Base-by-base conservation (phyloP, 2,329 filamentous ascomycete species). In the Trematosphaeria pertusa region DNA sequence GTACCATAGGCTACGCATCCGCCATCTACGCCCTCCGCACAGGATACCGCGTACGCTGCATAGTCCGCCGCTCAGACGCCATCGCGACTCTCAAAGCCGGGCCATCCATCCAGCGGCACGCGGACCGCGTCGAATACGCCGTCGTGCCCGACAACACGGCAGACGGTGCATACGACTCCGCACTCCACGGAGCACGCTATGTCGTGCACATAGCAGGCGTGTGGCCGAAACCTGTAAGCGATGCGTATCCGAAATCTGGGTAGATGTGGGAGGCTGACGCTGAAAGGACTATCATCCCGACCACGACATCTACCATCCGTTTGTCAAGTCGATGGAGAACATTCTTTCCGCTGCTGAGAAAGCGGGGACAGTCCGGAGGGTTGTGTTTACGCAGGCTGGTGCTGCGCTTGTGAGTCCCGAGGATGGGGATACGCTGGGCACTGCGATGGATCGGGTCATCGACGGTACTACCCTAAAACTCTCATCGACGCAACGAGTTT, bases 321-420 rank as follows among this genome's bases (percentile, higher is more conserved):
- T 67, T 20, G 60, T 71, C 35, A 61, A 62, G 6, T 68, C 62
- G 1, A 70, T 65, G 40, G 62, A 58, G 6, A 61, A 61, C 32
- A 45, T 71, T 10, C 44, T 70, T 5, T 50, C 54, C 1, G 64
- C 66, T n/a, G 60, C 62, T 0, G 37, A 62, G 3, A 58, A 59
- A 5, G 54, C 58, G 4, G 51, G 50, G 4, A 65, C 61, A 1
- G 59, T 70, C 1, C 59, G 46, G 14, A 54, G 66, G 1, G 48
- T 70, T 2, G 65, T 70, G 0, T 65, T 71, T 37, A 70, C 67
- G 1, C 66, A 71, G 50, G 66, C 67, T 2, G 67, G 65, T 4
- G 67, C 67, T 8, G 66, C 58, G 0, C 50, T 71, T 2, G 61
- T 70, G 6, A 60, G 64, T 38, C 62, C 64, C 5, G 60, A 67